phyloP scores from a whole-genome alignment of 2,329 filamentous ascomycete species.

The Xylariaceae sp. region DNA sequence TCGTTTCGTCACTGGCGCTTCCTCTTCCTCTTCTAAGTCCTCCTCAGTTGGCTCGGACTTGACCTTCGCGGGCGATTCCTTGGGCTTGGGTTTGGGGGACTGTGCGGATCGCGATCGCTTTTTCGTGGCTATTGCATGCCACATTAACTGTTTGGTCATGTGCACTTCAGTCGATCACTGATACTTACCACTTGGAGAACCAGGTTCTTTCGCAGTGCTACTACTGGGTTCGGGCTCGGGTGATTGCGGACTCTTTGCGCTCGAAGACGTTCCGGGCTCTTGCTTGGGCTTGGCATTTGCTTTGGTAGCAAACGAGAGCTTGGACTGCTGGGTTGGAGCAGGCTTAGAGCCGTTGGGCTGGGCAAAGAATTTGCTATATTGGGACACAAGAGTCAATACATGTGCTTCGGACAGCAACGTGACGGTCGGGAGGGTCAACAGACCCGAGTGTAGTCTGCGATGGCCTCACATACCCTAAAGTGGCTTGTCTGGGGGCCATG shows the following conservation, averaged over 20 bases:
- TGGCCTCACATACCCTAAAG: constrained; percentile 35
- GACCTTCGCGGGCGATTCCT: constrained; percentile 29
- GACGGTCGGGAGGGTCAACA: constrained; percentile 17
- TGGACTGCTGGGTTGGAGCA: constrained; percentile 70
- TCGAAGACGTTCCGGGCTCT: constrained; percentile 24
- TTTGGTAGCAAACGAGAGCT: constrained; percentile 70
- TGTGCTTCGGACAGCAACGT: background rate
- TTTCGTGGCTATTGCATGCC: constrained; percentile 38
- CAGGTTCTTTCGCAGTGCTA: constrained; percentile 38
- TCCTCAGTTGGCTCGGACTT: constrained; percentile 34
- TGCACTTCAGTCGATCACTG: background rate
- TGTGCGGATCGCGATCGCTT: constrained; percentile 40
- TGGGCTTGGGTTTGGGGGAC: constrained; percentile 22
- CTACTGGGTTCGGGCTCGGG: constrained; percentile 24
- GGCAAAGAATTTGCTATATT: constrained; percentile 78
- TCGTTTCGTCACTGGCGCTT: constrained; percentile 60
- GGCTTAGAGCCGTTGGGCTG: constrained; percentile 58
- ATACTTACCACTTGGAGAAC: constrained; percentile 38
- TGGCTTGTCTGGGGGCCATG: constrained; percentile 35
- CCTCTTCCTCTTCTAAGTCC: constrained; percentile 39
- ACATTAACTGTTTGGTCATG: constrained; percentile 5
- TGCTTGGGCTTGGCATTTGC: constrained; percentile 36
- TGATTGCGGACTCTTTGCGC: constrained; percentile 16
- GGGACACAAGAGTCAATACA: constrained; percentile 3
- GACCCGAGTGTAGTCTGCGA: constrained; percentile 35